Evolutionary conservation across 768 basidiomycete genomes (phyloP).

Genomic region (Gelatoporia subvermispora): DNA sequence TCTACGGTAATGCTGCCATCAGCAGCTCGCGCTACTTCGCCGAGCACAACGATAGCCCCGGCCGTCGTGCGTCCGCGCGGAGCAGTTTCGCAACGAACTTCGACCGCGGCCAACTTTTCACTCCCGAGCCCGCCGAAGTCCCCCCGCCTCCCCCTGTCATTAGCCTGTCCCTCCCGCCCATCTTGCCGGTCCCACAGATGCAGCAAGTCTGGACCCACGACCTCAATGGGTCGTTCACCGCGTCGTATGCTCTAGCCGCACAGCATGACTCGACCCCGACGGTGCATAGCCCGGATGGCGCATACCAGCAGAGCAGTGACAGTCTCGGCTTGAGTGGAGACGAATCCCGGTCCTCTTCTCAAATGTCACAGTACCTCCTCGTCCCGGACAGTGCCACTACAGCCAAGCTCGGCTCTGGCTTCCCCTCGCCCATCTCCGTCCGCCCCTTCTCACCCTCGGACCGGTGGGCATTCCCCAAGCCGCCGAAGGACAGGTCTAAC

Average conservation of each 20-base stretch:
- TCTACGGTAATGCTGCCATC: constrained; percentile 4
- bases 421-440: constrained; percentile 52
- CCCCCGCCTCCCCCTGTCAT: not conserved
- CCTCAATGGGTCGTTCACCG: constrained; percentile 7
- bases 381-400: constrained; percentile 4
- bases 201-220: constrained; percentile 12
- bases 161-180: not conserved
- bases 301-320: constrained; percentile 32
- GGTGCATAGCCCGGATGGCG: constrained; percentile 15
- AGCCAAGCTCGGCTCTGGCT: constrained; percentile 20
- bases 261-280: constrained; percentile 12
- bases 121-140: not conserved
- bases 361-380: constrained; percentile 9
- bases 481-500: constrained; percentile 30
- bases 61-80: constrained; percentile 28
- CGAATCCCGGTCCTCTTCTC: constrained; percentile 5
- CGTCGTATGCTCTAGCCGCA: constrained; percentile 10
- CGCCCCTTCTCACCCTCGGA: constrained; percentile 66
- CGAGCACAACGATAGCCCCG: constrained; percentile 15
- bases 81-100: constrained; percentile 67
- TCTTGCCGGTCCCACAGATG: not conserved
- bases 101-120: constrained; percentile 15
- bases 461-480: constrained; percentile 65
- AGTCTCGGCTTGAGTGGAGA: constrained; percentile 32
- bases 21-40: constrained; percentile 12